phyloP scores from a whole-genome alignment of 352 stramenopile species.

The Globisporangium camurandrum region DNA sequence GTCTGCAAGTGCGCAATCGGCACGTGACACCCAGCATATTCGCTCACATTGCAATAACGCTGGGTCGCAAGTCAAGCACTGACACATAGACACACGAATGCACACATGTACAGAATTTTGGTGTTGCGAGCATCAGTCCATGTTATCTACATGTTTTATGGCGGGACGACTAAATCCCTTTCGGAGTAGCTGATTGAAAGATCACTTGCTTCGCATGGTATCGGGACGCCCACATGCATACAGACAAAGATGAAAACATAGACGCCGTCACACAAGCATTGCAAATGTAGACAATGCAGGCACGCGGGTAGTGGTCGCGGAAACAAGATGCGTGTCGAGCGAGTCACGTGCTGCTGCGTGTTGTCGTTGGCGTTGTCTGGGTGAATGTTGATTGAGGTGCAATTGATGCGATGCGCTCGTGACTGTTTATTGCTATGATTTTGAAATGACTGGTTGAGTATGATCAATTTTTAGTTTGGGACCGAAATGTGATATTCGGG shows the following conservation, averaged over 20 bases:
- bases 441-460: no score
- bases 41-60: background rate
- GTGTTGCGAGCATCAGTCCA: slow-evolving; percentile 64
- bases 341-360: background rate
- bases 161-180: slow-evolving; percentile 86
- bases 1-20: background rate
- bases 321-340: background rate
- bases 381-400: no score
- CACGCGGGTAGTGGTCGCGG: no score
- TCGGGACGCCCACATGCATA: background rate
- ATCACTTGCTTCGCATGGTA: slow-evolving; percentile 71
- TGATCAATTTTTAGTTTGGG: no score
- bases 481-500: no score
- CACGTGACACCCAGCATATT: no score
- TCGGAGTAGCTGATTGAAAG: slow-evolving; percentile 87
- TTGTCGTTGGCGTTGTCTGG: background rate
- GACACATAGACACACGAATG: background rate
- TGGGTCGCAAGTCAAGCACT: background rate
- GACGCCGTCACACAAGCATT: slow-evolving; percentile 10
- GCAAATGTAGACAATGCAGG: background rate
- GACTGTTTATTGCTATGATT: background rate
- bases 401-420: no score
- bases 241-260: slow-evolving; percentile 7
- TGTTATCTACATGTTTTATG: slow-evolving; percentile 66
- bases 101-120: background rate